Evolutionary conservation across 192 early-diverging fungal species (phyloP).

Genomic region (Coemansia sp.): DNA sequence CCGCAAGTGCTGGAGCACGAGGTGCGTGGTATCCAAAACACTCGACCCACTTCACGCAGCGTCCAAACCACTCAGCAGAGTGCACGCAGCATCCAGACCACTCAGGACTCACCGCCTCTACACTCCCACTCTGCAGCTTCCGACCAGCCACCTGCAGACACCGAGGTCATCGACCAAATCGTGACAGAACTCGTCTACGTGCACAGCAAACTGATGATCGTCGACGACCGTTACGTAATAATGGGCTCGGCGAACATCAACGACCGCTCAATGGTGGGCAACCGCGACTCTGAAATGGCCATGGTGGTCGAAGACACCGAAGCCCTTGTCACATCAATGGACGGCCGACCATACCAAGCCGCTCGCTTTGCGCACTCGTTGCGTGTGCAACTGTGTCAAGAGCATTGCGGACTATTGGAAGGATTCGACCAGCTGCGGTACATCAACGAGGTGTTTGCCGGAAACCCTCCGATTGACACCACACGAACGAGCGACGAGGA

Average conservation of each 20-base stretch:
- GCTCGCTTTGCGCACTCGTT: constrained; percentile 72
- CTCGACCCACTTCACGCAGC: not conserved
- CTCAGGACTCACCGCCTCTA: not conserved
- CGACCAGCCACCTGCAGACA: not conserved
- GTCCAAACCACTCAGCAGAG: not conserved
- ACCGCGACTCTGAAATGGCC: constrained; percentile 87
- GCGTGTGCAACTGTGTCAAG: constrained; percentile 74
- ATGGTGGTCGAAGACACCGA: constrained; percentile 76
- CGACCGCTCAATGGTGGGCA: constrained; percentile 85
- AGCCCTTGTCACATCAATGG: constrained; percentile 68
- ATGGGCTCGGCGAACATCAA: constrained; percentile 91
- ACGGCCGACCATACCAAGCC: constrained; percentile 72
- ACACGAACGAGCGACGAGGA: constrained; percentile 15
- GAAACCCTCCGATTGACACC: constrained; percentile 36
- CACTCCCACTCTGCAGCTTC: too few relatives aligned
- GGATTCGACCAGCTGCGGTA: constrained; percentile 49
- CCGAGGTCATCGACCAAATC: constrained; percentile 42
- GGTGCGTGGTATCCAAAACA: constrained; percentile 15
- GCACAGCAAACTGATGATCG: constrained; percentile 85
- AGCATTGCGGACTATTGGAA: constrained; percentile 75
- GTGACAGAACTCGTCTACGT: constrained; percentile 86
- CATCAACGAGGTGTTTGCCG: constrained; percentile 45
- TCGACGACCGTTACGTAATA: constrained; percentile 80
- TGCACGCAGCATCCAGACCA: too few relatives aligned
- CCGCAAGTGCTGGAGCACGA: constrained; percentile 49